These are phyloP conservation scores for Mycosphaerella sp. DNA, from an alignment of 2,329 filamentous ascomycete species.

Conservation along the genomic window DNA sequence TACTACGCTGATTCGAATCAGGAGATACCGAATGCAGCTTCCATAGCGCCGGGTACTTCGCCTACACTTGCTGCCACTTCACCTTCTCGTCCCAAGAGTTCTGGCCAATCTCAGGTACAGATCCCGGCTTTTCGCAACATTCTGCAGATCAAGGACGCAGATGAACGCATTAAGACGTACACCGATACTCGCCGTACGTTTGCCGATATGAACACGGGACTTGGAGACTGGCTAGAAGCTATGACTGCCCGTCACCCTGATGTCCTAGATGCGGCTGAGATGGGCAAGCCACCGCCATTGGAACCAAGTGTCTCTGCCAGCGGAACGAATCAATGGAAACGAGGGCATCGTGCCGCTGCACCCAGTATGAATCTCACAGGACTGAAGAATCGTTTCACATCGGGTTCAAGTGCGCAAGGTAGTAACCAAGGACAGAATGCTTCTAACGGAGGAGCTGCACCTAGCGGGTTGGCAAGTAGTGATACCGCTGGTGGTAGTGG, in stretches of 20 bases:
- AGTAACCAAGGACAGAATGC: slow-evolving; percentile 7
- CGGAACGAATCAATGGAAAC: slow-evolving; percentile 12
- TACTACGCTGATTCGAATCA: slow-evolving; percentile 14
- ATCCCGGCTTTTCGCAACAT: slow-evolving; percentile 69
- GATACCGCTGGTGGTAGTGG: slow-evolving; percentile 13
- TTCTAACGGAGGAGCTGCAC: slow-evolving; percentile 3
- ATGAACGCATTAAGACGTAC: slow-evolving; percentile 67
- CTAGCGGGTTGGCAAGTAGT: slow-evolving; percentile 26
- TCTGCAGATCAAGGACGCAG: slow-evolving; percentile 56
- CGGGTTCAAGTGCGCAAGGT: slow-evolving; percentile 5
- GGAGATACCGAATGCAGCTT: slow-evolving; percentile 8
- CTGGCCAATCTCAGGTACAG: slow-evolving; percentile 25
- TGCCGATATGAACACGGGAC: slow-evolving; percentile 64
- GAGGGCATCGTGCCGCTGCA: slow-evolving; percentile 10
- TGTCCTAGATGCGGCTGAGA: slow-evolving; percentile 35
- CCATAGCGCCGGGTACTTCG: slow-evolving; percentile 1
- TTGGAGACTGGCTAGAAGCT: slow-evolving; percentile 54
- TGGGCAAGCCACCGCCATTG: slow-evolving; percentile 16
- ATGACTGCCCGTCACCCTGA: slow-evolving; percentile 49
- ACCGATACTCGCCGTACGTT: slow-evolving; percentile 66
- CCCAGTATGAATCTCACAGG: slow-evolving; percentile 9
- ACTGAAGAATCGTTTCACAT: slow-evolving; percentile 13
- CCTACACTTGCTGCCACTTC: slow-evolving; percentile 11
- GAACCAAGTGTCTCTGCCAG: slow-evolving; percentile 11
- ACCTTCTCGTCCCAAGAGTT: slow-evolving; percentile 8